Evolutionary conservation across 805 yeast species (phyloP).

Genomic region (Clavispora santaluciae): DNA sequence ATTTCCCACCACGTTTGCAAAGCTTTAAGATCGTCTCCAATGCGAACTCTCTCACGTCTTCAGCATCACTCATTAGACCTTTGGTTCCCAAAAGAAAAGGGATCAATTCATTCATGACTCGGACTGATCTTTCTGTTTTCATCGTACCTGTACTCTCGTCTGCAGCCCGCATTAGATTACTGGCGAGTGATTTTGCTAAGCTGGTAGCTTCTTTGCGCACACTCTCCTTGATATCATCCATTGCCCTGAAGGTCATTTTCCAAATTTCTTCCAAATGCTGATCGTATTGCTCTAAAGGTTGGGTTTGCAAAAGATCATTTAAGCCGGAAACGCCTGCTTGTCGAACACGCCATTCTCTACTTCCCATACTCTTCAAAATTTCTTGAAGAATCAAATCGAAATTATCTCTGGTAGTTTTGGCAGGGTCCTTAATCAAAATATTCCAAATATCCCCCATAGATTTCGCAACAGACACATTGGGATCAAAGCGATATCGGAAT

Average conservation of each 20-base stretch:
- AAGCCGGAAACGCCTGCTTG: slow-evolving; percentile 79
- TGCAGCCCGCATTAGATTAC: slow-evolving; percentile 54
- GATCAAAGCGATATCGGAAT: slow-evolving; percentile 82
- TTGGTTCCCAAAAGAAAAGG: slow-evolving; percentile 77
- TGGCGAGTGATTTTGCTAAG: slow-evolving; percentile 62
- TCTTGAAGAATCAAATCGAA: slow-evolving; percentile 61
- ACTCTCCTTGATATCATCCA: slow-evolving; percentile 94
- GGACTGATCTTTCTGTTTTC: slow-evolving; percentile 35
- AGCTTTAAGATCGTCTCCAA: slow-evolving; percentile 68
- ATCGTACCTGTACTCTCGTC: slow-evolving; percentile 40
- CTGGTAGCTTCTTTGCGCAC: slow-evolving; percentile 77
- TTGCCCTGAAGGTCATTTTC: slow-evolving; percentile 80
- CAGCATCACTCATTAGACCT: slow-evolving; percentile 81
- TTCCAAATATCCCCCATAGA: slow-evolving; percentile 92
- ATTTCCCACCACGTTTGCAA: slow-evolving; percentile 56
- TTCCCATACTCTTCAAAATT: slow-evolving; percentile 62
- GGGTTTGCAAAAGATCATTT: slow-evolving; percentile 62
- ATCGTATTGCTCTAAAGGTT: slow-evolving; percentile 50
- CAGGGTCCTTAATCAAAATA: slow-evolving; percentile 56
- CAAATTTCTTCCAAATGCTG: slow-evolving; percentile 61
- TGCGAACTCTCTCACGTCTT: slow-evolving; percentile 75
- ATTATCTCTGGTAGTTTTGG: slow-evolving; percentile 48
- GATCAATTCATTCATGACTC: slow-evolving; percentile 52
- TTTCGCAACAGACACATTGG: slow-evolving; percentile 63
- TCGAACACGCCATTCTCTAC: slow-evolving; percentile 88